Percentiles rank a stretch among this genome's conserved stretches.
Conservation (phyloP, 2,329 filamentous ascomycete genomes). For the Metarhizium guizhouense region DNA sequence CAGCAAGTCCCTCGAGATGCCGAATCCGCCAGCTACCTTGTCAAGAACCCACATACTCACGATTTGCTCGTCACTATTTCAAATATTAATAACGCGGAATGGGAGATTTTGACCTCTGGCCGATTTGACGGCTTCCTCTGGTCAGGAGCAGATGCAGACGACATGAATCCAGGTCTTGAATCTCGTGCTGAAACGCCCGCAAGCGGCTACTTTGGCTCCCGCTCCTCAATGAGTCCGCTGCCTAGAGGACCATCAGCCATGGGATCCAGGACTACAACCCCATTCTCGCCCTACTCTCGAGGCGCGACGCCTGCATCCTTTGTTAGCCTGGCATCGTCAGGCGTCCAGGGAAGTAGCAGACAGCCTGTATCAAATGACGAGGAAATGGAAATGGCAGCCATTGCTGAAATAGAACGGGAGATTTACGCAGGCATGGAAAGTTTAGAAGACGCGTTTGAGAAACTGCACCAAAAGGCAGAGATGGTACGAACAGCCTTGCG, state of each 20-base stretch:
- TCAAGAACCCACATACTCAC: slow-evolving; percentile 74
- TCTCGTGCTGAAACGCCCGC: slow-evolving; percentile 48
- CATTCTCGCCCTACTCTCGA: slow-evolving; percentile 43
- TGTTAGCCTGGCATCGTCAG: slow-evolving; percentile 46
- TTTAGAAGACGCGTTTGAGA: slow-evolving; percentile 88
- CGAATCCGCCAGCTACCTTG: slow-evolving; percentile 75
- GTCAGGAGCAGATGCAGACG: slow-evolving; percentile 71
- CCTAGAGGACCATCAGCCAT: slow-evolving; percentile 31
- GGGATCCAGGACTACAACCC: slow-evolving; percentile 36
- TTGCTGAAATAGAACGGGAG: slow-evolving; percentile 86
- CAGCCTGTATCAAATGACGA: slow-evolving; percentile 79
- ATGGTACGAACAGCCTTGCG: slow-evolving; percentile 68
- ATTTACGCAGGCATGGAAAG: slow-evolving; percentile 93
- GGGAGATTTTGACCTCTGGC: slow-evolving; percentile 90
- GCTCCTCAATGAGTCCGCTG: slow-evolving; percentile 28
- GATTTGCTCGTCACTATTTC: slow-evolving; percentile 79
- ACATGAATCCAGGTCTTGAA: slow-evolving; percentile 32
- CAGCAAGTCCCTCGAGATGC: slow-evolving; percentile 67
- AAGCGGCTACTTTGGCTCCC: slow-evolving; percentile 33
- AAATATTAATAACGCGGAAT: slow-evolving; percentile 85
- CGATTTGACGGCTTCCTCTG: slow-evolving; percentile 94
- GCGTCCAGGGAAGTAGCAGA: slow-evolving; percentile 29
- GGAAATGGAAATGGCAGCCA: slow-evolving; percentile 81
- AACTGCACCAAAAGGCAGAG: slow-evolving; percentile 79
- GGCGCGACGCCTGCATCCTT: slow-evolving; percentile 50